Conservation (phyloP, 148 eudicot species). For the Camellia granthamiana region DNA sequence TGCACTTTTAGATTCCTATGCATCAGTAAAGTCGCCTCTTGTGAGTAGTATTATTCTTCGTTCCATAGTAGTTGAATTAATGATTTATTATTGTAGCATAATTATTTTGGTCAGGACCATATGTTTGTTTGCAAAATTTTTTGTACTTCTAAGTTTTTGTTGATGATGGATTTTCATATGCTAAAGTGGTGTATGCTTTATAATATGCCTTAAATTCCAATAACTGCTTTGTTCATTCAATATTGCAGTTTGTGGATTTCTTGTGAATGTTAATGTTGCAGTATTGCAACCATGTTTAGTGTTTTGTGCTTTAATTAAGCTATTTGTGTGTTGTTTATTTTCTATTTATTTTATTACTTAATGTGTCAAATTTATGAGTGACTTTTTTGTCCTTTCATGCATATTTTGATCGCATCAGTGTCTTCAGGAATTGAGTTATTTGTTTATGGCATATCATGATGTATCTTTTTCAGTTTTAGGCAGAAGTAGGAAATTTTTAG, state of each 20-base stretch:
- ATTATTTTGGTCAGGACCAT: not conserved
- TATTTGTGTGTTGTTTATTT: not conserved
- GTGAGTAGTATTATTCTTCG: conserved; percentile 43
- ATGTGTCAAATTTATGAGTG: not conserved
- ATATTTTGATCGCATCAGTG: not conserved
- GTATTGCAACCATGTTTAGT: not conserved
- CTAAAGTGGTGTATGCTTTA: not conserved
- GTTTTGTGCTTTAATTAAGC: not conserved
- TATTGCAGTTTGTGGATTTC: not conserved
- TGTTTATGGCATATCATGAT: not conserved
- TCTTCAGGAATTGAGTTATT: no score
- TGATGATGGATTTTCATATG: not conserved
- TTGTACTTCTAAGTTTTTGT: not conserved
- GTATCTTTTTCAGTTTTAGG: not conserved
- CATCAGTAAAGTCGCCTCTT: conserved; percentile 80
- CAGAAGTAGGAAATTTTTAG: not conserved
- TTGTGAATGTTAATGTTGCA: not conserved
- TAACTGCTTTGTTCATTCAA: not conserved
- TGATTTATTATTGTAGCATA: not conserved
- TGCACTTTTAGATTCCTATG: conserved; percentile 61
- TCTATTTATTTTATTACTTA: not conserved
- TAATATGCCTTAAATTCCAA: not conserved
- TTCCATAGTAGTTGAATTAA: conserved; percentile 4
- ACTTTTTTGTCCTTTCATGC: not conserved
- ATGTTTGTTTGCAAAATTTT: not conserved